Percentiles rank a stretch among this genome's conserved stretches.
Conservation (phyloP, 164 flowering plant species). For the Euptelea pleiosperma region DNA sequence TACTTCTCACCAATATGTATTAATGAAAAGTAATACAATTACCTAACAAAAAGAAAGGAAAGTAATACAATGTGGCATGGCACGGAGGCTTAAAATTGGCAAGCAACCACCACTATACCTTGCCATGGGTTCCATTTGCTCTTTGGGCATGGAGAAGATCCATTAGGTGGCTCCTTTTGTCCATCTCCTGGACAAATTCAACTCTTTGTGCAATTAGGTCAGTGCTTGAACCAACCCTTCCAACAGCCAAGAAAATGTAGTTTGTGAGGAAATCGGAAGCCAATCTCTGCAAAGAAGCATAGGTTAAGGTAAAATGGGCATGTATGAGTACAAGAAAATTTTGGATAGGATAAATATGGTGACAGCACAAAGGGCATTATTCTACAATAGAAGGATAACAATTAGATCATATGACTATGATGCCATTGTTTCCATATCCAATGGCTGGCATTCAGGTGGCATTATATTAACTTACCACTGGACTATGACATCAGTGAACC, state of each 20-base stretch:
- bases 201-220: constrained; percentile 50
- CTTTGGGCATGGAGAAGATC: constrained; percentile 38
- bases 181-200: constrained; percentile 45
- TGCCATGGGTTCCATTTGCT: constrained; percentile 27
- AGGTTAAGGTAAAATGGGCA: background rate
- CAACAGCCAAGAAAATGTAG: constrained; percentile 55
- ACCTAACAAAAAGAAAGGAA: background rate
- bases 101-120: constrained; percentile 19
- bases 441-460: background rate
- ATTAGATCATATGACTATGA: background rate
- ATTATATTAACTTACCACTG: background rate
- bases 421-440: background rate
- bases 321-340: background rate
- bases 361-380: background rate
- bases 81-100: background rate
- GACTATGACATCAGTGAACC: background rate
- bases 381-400: background rate
- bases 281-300: constrained; percentile 36
- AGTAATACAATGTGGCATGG: background rate
- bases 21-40: too few species aligned
- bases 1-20: too few species aligned
- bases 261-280: constrained; percentile 58
- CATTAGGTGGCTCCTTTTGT: constrained; percentile 43
- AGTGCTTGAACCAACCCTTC: constrained; percentile 62
- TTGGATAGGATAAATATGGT: background rate